A percentile compares a stretch with the other conserved stretches of the same genome.
These are phyloP conservation scores for Rhododendron kiyosumense DNA, from an alignment of 148 eudicot genomes.

Conservation along the genomic window DNA sequence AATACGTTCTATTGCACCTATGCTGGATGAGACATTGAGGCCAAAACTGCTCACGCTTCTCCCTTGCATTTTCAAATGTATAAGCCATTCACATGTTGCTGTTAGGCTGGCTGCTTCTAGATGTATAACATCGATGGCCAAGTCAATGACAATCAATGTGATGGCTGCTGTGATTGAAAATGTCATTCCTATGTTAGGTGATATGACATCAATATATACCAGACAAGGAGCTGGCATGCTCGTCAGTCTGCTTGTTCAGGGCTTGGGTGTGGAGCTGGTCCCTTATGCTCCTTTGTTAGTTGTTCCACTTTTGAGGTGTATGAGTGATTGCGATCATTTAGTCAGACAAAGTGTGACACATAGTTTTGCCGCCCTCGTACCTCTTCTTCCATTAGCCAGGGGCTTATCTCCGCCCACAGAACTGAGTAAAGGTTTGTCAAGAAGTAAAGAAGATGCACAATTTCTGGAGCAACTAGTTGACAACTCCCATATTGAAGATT, in stretches of 20 bases:
- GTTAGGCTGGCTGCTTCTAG: conserved; percentile 93
- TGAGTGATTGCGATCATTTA: conserved; percentile 92
- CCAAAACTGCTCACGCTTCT: conserved; percentile 76
- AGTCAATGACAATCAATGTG: conserved; percentile 68
- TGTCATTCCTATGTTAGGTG: conserved; percentile 92
- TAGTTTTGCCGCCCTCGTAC: conserved; percentile 98
- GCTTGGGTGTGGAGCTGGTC: conserved; percentile 81
- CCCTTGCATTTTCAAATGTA: conserved; percentile 90
- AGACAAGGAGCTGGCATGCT: conserved; percentile 99
- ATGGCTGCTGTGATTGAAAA: conserved; percentile 85
- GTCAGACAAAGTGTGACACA: conserved; percentile 97
- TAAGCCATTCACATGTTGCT: conserved; percentile 87
- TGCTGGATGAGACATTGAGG: conserved; percentile 63
- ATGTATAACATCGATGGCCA: conserved; percentile 93
- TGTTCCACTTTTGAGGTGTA: conserved; percentile 95
- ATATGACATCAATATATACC: conserved; percentile 67
- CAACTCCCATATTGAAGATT: conserved; percentile 95
- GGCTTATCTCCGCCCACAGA: conserved; percentile 79
- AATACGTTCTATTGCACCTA: conserved; percentile 82
- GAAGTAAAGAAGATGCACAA: conserved; percentile 75
- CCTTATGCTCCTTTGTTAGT: conserved; percentile 92
- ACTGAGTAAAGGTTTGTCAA: conserved; percentile 54
- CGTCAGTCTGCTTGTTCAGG: conserved; percentile 85
- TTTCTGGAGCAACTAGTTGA: conserved; percentile 98
- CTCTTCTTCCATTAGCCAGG: conserved; percentile 95